These are phyloP conservation scores for Entelexis paramagnoliae DNA, from an alignment of 1,139 yeast species.

Conservation along the genomic window DNA sequence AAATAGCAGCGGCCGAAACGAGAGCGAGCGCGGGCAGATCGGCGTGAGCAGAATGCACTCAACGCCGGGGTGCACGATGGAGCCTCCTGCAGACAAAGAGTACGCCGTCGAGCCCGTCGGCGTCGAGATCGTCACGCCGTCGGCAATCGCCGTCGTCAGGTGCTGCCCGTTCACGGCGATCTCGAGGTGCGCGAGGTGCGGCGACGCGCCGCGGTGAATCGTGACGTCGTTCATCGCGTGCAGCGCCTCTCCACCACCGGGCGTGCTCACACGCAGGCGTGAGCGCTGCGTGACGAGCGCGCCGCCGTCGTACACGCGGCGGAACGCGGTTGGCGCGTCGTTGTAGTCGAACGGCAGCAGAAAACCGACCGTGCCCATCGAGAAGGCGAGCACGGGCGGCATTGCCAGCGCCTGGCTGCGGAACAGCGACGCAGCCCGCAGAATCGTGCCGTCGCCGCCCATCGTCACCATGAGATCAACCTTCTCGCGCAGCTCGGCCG, in stretches of 20 bases:
- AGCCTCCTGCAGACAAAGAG: conserved; percentile 81
- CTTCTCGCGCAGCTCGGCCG: conserved; percentile 42
- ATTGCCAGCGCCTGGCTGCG: conserved; percentile 46
- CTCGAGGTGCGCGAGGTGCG: conserved; percentile 74
- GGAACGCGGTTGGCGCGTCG: conserved; percentile 52
- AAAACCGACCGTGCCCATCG: conserved; percentile 87
- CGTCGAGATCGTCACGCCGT: conserved; percentile 73
- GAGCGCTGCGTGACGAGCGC: conserved; percentile 66
- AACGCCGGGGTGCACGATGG: conserved; percentile 82
- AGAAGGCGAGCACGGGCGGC: conserved; percentile 83
- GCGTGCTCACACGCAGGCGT: conserved; percentile 36
- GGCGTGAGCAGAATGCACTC: conserved; percentile 78
- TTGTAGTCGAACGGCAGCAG: conserved; percentile 73
- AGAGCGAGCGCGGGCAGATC: conserved; percentile 84
- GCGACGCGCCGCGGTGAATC: conserved; percentile 78
- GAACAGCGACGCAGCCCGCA: conserved; percentile 59
- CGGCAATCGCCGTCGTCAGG: conserved; percentile 83
- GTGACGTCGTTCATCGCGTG: conserved; percentile 91
- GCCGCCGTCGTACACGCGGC: conserved; percentile 52
- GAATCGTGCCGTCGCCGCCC: conserved; percentile 94
- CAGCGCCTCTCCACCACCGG: conserved; percentile 30
- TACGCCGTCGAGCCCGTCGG: conserved; percentile 97
- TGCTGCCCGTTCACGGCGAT: conserved; percentile 71
- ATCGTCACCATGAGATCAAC: conserved; percentile 70
- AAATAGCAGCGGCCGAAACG: conserved; percentile 74